Evolutionary conservation across 2,329 filamentous ascomycete genomes (phyloP).

Genomic region (Penicillium occitanis): DNA sequence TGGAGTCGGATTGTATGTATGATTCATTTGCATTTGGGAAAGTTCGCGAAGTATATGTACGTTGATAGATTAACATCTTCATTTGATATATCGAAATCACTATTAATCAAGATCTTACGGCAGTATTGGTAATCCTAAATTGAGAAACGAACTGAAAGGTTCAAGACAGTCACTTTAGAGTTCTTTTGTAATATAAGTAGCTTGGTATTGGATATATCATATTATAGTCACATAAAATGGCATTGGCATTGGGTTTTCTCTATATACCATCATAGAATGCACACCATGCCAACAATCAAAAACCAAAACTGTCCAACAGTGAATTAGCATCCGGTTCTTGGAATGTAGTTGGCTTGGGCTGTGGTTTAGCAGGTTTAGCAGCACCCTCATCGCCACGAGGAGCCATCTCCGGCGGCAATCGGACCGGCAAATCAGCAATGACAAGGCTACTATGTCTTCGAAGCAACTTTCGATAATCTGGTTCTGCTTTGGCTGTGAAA

Average conservation of each 20-base stretch:
- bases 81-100: background rate
- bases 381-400: slow-evolving; percentile 17
- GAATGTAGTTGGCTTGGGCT: slow-evolving; percentile 70
- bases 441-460: slow-evolving; percentile 73
- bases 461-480: slow-evolving; percentile 67
- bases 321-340: slow-evolving; percentile 89
- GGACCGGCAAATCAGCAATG: slow-evolving; percentile 63
- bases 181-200: background rate
- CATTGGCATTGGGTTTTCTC: background rate
- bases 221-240: background rate
- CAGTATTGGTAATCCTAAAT: background rate
- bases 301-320: slow-evolving; percentile 88
- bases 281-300: slow-evolving; percentile 50
- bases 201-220: background rate
- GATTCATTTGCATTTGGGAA: background rate
- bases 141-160: background rate
- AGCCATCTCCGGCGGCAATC: background rate
- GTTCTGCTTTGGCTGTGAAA: slow-evolving; percentile 31
- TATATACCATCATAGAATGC: background rate
- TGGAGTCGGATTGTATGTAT: background rate
- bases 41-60: background rate
- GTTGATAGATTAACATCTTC: background rate
- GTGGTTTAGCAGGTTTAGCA: slow-evolving; percentile 30
- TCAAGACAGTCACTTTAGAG: background rate
- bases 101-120: background rate